Evolutionary conservation across 2,329 filamentous ascomycete genomes (phyloP), one percentile per base, ranked within the genome.

Genomic region (Diaporthe helianthi): DNA sequence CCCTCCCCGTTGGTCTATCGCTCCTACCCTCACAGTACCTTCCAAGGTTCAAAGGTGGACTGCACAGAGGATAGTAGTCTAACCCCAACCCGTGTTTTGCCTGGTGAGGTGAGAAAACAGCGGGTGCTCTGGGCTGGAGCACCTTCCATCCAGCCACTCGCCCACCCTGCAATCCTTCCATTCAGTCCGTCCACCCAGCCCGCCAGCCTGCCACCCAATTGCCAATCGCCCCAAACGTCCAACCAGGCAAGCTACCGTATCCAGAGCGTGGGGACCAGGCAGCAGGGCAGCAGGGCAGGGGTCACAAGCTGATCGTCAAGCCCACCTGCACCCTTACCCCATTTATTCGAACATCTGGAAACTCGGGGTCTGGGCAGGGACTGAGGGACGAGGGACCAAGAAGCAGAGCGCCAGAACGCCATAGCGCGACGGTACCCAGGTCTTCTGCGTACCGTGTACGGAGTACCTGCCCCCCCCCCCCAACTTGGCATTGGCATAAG

Each of bases 61-160:
- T 33, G n/a, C n/a, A n/a, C n/a, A n/a, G n/a, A n/a, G n/a, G n/a
- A n/a, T n/a, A n/a, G n/a, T n/a, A n/a, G n/a, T n/a, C n/a, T n/a
- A n/a, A 47, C 47, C 58, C 41, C 41, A 61, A 61, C 41, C 58
- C 58, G 58, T 41, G 58, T 61, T 61, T 61, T 61, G 58, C 58
- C 58, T 61, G 58, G 47, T 61, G 58, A 61, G 58, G 58, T 61
- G 58, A 61, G 58, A 61, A 61, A 61, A 61, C 58, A 47, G 58
- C 41, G 58, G 53, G 58, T 63, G 58, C 58, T 49, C 58, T 33
- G 41, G 58, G 58, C 58, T 49, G 55, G 58, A 61, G 41, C n/a
- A n/a, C 58, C 55, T 47, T 61, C 26, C 26, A 49, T 47, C 58
- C 58, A 49, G 8, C 44, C 58, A 49, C 13, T 31, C 41, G 46